phyloP scores from a whole-genome alignment of 352 stramenopile genomes.

The Globisporangium cylindrosporum region DNA sequence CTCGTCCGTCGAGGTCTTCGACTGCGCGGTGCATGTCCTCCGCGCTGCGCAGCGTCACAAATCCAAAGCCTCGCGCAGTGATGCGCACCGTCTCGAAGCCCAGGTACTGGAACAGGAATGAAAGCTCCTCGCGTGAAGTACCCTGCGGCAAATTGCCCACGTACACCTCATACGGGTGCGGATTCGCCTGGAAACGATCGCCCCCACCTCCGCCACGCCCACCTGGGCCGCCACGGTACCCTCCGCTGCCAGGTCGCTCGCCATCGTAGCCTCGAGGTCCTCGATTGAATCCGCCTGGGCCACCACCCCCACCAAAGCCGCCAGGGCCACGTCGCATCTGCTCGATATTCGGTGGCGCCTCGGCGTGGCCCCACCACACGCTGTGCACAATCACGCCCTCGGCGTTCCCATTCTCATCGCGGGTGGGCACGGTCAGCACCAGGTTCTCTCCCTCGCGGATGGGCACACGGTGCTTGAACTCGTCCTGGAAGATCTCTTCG shows the following conservation, averaged over 20 bases:
- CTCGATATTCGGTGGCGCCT: slow-evolving; percentile 67
- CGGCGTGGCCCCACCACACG: slow-evolving; percentile 82
- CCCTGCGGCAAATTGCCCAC: slow-evolving; percentile 81
- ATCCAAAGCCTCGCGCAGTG: slow-evolving; percentile 76
- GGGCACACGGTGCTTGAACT: slow-evolving; percentile 83
- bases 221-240: slow-evolving; percentile 30
- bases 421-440: slow-evolving; percentile 67
- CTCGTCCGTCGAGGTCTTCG: slow-evolving; percentile 74
- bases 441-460: slow-evolving; percentile 82
- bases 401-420: slow-evolving; percentile 70
- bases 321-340: slow-evolving; percentile 37
- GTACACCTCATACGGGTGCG: slow-evolving; percentile 78
- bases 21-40: slow-evolving; percentile 80
- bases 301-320: slow-evolving; percentile 26
- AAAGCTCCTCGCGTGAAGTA: slow-evolving; percentile 75
- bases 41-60: slow-evolving; percentile 74
- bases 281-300: slow-evolving; percentile 22
- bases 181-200: slow-evolving; percentile 43
- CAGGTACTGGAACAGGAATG: slow-evolving; percentile 79
- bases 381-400: slow-evolving; percentile 75
- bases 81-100: slow-evolving; percentile 84
- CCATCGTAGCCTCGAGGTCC: slow-evolving; percentile 32
- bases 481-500: slow-evolving; percentile 79
- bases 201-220: slow-evolving; percentile 27
- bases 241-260: slow-evolving; percentile 28